These are phyloP conservation scores for Trametes polyzona DNA, from an alignment of 1,284 basidiomycete genomes.

Conservation along the genomic window DNA sequence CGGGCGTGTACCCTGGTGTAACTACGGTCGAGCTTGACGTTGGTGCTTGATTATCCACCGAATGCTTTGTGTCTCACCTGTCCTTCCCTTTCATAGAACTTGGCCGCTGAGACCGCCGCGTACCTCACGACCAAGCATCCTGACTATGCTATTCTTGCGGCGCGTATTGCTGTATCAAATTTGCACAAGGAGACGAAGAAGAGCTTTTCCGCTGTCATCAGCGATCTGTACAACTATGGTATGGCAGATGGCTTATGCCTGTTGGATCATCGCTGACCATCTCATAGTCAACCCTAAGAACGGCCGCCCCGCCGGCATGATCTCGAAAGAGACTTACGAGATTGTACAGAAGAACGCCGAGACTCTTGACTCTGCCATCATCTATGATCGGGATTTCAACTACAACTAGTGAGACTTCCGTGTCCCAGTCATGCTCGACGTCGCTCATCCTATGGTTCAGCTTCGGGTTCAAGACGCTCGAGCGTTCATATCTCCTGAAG, in stretches of 20 bases:
- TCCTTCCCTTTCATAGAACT: slow-evolving; percentile 71
- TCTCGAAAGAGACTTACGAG: slow-evolving; percentile 88
- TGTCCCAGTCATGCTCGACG: not conserved
- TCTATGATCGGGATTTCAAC: slow-evolving; percentile 98
- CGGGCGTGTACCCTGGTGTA: slow-evolving; percentile 94
- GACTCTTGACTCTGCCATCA: slow-evolving; percentile 90
- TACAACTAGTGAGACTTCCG: slow-evolving; percentile 79
- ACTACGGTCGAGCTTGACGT: slow-evolving; percentile 98
- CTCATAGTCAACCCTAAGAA: slow-evolving; percentile 94
- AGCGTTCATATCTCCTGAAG: slow-evolving; percentile 95
- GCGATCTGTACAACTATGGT: slow-evolving; percentile 92
- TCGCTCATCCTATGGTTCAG: slow-evolving; percentile 42
- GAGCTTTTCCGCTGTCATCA: slow-evolving; percentile 91
- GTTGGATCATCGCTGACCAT: not conserved
- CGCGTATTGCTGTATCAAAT: slow-evolving; percentile 98
- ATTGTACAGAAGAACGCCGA: slow-evolving; percentile 86
- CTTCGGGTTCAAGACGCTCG: slow-evolving; percentile 99
- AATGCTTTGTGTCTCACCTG: too few species aligned
- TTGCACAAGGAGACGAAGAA: slow-evolving; percentile 99
- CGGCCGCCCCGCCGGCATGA: slow-evolving; percentile 86
- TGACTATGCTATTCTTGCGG: slow-evolving; percentile 98
- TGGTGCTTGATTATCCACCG: slow-evolving; percentile 34
- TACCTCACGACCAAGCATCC: slow-evolving; percentile 97
- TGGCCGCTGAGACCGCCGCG: slow-evolving; percentile 96
- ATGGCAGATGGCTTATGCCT: slow-evolving; percentile 32